These are phyloP conservation scores for Suillus occidentalis DNA, from an alignment of 768 basidiomycete species.

Conservation along the genomic window DNA sequence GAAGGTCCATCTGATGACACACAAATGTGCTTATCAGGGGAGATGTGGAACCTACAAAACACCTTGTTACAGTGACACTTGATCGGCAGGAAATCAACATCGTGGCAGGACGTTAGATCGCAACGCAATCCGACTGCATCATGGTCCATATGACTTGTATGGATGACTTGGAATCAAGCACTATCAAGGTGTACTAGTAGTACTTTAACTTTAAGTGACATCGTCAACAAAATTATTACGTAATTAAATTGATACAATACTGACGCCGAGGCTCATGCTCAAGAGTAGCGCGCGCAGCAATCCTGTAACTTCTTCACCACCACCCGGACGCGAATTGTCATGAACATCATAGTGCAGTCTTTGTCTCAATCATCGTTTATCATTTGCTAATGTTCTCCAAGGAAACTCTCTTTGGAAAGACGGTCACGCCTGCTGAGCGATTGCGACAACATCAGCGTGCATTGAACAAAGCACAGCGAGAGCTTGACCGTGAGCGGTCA, in stretches of 20 bases:
- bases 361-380: background rate
- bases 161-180: background rate
- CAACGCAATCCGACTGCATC: slow-evolving; percentile 66
- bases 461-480: slow-evolving; percentile 94
- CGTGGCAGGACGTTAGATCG: slow-evolving; percentile 54
- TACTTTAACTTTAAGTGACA: too few species aligned
- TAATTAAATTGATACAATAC: background rate
- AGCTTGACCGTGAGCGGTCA: slow-evolving; percentile 91
- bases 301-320: background rate
- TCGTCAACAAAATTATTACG: background rate
- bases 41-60: slow-evolving; percentile 67
- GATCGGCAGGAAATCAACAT: slow-evolving; percentile 78
- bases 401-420: slow-evolving; percentile 95
- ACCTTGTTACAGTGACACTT: slow-evolving; percentile 56
- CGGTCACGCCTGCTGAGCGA: slow-evolving; percentile 94
- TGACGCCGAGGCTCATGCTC: background rate
- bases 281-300: background rate
- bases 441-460: slow-evolving; percentile 96
- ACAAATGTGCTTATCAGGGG: slow-evolving; percentile 63
- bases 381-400: slow-evolving; percentile 34
- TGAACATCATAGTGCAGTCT: slow-evolving; percentile 72
- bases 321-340: slow-evolving; percentile 34
- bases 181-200: too few species aligned
- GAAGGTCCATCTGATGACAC: slow-evolving; percentile 14
- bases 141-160: slow-evolving; percentile 38